These are phyloP conservation scores for Psilocybe cyanescens DNA, from an alignment of 768 basidiomycete species.

Conservation along the genomic window DNA sequence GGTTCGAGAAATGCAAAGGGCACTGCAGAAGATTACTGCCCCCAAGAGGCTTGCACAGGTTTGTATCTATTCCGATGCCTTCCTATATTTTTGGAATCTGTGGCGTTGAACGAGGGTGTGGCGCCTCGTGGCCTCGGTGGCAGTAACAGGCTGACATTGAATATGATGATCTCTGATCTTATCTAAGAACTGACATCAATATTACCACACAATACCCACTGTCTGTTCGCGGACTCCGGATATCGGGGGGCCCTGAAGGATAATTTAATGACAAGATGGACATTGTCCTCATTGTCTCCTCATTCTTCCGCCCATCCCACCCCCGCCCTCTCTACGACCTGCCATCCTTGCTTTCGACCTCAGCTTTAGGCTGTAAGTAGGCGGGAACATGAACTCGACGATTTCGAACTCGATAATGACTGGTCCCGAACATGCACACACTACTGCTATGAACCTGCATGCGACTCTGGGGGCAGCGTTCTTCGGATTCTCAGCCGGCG, in stretches of 20 bases:
- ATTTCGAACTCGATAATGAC: background rate
- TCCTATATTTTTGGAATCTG: background rate
- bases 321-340: conserved; percentile 7
- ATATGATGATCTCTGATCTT: background rate
- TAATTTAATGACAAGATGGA: conserved; percentile 1
- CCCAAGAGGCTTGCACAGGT: background rate
- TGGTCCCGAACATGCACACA: background rate
- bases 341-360: conserved; percentile 12
- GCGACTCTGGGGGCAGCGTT: conserved; percentile 31
- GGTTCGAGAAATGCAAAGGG: too few relatives aligned
- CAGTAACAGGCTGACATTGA: background rate
- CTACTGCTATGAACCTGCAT: conserved; percentile 13
- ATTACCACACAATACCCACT: background rate
- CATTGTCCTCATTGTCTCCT: conserved; percentile 14
- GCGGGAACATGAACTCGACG: conserved; percentile 9
- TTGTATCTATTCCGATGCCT: background rate
- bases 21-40: too few relatives aligned
- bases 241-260: background rate
- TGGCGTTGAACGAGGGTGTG: background rate
- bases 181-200: background rate
- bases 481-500: conserved; percentile 33
- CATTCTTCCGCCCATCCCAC: background rate
- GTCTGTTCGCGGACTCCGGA: background rate
- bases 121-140: background rate
- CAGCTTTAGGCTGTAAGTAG: conserved; percentile 21